Evolutionary conservation across 2,329 filamentous ascomycete species (phyloP), one percentile per base, ranked within the genome.

Genomic region (Camillea tinctor): DNA sequence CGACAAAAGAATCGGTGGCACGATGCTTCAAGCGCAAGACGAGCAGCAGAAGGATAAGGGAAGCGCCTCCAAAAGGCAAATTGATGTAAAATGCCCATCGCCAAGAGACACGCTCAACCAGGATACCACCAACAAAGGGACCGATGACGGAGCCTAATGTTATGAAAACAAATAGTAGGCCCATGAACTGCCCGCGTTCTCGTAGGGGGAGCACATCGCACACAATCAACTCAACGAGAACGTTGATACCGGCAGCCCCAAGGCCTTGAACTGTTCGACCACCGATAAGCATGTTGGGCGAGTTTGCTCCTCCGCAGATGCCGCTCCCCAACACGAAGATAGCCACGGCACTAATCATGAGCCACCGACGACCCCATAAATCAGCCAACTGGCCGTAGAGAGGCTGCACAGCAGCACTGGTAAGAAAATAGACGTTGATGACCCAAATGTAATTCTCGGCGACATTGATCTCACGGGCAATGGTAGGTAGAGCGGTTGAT

Each of bases 81-180:
- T 86, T 87, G 73, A 87, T 81, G 65, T 87, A 87, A 59, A 81
- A 81, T 0, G 72, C 72, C 75, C 76, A 80, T 55, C 80, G 60
- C 80, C 80, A 83, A 0, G 72, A 75, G 0, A 74, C 78, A 1
- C 50, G 52, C 19, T 78, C 76, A 5, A 72, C 72, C 40, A 82
- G 80, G 0, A 75, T 77, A 19, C 80, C 80, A 17, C 80, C 80
- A 13, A 82, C 69, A 11, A 83, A 73, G 0, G 80, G 81, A 0
- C 81, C 81, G 1, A 83, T 67, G 4, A 81, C 74, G 4, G 73
- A 76, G 3, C 80, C 81, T 3, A 80, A 53, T 48, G 55, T 56
- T n/a, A 61, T 56, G 55, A 61, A 59, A 30, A 59, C 30, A n/a
- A 61, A 62, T 1, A 77, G 60, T 2, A 73, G 62, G 1, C 66